phyloP scores from a whole-genome alignment of 1,284 basidiomycete species.

The Phellinidium pouzarii region DNA sequence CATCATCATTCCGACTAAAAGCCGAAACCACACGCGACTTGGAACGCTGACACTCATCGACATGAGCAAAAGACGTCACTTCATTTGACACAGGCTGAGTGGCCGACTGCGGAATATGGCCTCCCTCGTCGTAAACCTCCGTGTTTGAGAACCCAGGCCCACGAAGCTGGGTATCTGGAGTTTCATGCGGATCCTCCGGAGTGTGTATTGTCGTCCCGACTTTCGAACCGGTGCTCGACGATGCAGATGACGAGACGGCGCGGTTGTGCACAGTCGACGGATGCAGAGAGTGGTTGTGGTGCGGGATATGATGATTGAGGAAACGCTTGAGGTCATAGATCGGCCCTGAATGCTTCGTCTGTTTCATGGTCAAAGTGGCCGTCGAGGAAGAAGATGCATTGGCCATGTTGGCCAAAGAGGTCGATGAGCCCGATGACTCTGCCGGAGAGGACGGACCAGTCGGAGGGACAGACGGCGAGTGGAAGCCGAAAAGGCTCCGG shows the following conservation, averaged over 20 bases:
- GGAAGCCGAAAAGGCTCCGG: slow-evolving; percentile 17
- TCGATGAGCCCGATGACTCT: slow-evolving; percentile 1
- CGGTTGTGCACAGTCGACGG: slow-evolving; percentile 15
- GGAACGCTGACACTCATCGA: not conserved
- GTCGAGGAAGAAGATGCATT: slow-evolving; percentile 19
- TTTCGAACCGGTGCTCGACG: slow-evolving; percentile 9
- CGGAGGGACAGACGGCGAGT: slow-evolving; percentile 10
- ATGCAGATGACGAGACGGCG: slow-evolving; percentile 15
- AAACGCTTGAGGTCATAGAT: slow-evolving; percentile 90
- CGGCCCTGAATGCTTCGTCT: slow-evolving; percentile 36
- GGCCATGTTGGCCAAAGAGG: not conserved
- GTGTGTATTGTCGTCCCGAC: slow-evolving; percentile 26
- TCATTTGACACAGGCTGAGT: slow-evolving; percentile 12
- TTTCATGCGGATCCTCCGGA: slow-evolving; percentile 32
- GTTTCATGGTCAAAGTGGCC: slow-evolving; percentile 35
- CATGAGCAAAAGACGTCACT: not conserved
- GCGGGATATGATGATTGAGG: slow-evolving; percentile 82
- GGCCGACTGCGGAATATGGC: slow-evolving; percentile 25
- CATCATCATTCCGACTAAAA: slow-evolving; percentile 12
- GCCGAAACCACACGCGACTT: slow-evolving; percentile 9
- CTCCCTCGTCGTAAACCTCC: slow-evolving; percentile 27
- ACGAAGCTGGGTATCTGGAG: slow-evolving; percentile 30
- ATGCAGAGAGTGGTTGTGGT: slow-evolving; percentile 28
- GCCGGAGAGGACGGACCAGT: slow-evolving; percentile 4
- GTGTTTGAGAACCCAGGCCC: slow-evolving; percentile 34